Base-by-base conservation (phyloP, 2,329 filamentous ascomycete species). In the Xylariaceae sp. region DNA sequence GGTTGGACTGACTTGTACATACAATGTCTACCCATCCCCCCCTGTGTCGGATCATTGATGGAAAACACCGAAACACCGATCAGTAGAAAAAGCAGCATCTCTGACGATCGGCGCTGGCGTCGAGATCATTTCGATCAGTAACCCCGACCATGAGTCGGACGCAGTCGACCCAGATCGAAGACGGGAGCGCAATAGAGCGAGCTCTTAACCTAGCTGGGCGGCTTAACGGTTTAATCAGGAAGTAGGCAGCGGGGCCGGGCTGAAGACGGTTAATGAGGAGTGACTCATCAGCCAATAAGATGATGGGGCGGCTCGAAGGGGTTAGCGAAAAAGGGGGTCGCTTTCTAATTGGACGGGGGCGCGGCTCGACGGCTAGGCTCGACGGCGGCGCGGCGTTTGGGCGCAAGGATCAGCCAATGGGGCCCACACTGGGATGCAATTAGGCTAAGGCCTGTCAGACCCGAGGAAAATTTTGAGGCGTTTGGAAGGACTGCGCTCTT, bases 401-500 rank as follows among this genome's bases (percentile, higher is more conserved):
- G 22, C 34, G 50, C 52, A 42, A 52, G 55, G 26, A 26, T 26
- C 26, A 26, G 26, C 26, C 26, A 40, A 40, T 18, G 9, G 19
- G 37, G 6, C n/a, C 37, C 37, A 34, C 30, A 16, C 36, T 36
- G 34, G 18, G 47, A 19, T 44, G 45, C 49, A 56, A 56, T 54
- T 59, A 56, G 54, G 32, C 13, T 12, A 15, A 59, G 51, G 45
- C 47, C 42, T 42, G 57, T 57, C 51, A 53, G 55, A 57, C 49
- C 54, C 54, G 44, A 53, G 57, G 57, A 57, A 57, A 57, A 51
- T 55, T 59, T 53, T 50, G 51, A 57, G 54, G 51, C 52, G 54
- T 32, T 36, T 32, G 48, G 34, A 16, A 34, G 19, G 46, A 22
- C 40, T 49, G 49, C 6, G 21, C 49, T 56, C 22, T 36, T 48